Conservation (phyloP, 805 yeast genomes). For the Starmerella scarabaei region DNA sequence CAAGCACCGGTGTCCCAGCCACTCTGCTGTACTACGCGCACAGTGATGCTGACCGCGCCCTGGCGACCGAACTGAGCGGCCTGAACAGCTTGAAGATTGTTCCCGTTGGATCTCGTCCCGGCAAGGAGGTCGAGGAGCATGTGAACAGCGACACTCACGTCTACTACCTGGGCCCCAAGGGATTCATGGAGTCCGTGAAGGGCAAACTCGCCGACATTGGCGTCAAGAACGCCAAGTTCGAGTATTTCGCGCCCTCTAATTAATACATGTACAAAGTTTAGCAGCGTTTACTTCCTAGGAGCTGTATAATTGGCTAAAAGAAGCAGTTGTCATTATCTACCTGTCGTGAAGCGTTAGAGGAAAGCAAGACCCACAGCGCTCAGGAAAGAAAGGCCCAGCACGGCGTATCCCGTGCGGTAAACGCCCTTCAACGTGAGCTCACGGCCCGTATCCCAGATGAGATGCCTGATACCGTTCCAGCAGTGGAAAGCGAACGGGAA, state of each 20-base stretch:
- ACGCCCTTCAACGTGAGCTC: slow-evolving; percentile 77
- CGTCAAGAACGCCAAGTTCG: background rate
- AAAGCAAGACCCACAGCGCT: slow-evolving; percentile 39
- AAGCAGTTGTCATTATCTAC: too few relatives aligned
- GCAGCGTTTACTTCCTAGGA: too few relatives aligned
- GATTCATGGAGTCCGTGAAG: slow-evolving; percentile 18
- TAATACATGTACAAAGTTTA: too few relatives aligned
- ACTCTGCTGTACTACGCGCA: slow-evolving; percentile 30
- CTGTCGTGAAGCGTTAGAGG: too few relatives aligned
- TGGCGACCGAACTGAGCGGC: slow-evolving; percentile 11
- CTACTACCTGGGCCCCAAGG: slow-evolving; percentile 19
- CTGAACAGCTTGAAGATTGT: slow-evolving; percentile 8
- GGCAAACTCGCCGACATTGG: background rate
- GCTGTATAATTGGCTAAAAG: too few relatives aligned
- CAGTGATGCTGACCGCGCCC: slow-evolving; percentile 20
- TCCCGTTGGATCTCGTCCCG: slow-evolving; percentile 3
- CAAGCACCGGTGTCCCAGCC: slow-evolving; percentile 25
- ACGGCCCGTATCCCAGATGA: slow-evolving; percentile 82
- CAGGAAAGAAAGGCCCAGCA: slow-evolving; percentile 47
- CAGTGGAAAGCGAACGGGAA: slow-evolving; percentile 81
- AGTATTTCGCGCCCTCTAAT: too few relatives aligned
- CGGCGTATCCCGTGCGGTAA: slow-evolving; percentile 80
- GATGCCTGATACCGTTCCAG: slow-evolving; percentile 81
- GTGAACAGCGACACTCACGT: slow-evolving; percentile 3
- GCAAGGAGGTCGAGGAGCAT: slow-evolving; percentile 5